phyloP scores from a whole-genome alignment of 31 red algal species.

The Odonthalia washingtoniensis region DNA sequence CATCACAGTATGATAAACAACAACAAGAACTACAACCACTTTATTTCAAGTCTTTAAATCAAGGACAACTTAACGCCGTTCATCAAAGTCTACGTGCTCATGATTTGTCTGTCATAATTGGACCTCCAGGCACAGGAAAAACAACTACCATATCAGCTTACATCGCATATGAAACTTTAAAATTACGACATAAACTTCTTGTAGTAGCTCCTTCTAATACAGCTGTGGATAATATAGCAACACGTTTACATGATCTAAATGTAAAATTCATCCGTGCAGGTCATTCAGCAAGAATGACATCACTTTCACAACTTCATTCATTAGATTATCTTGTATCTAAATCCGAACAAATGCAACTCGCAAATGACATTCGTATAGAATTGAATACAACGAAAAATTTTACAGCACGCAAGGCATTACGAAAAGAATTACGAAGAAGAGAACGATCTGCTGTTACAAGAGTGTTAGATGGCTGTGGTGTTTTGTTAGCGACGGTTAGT shows the following conservation, averaged over 20 bases:
- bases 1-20: no score
- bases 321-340: constrained; percentile 20
- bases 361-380: constrained; percentile 49
- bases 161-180: not conserved
- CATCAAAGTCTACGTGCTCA: constrained; percentile 4
- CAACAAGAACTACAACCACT: no score
- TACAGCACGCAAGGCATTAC: constrained; percentile 19
- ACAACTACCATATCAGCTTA: constrained; percentile 43
- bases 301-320: not conserved
- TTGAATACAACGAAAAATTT: constrained; percentile 13
- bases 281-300: constrained; percentile 61
- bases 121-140: constrained; percentile 85
- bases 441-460: constrained; percentile 21
- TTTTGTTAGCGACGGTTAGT: constrained; percentile 56
- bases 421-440: constrained; percentile 38
- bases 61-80: constrained; percentile 20
- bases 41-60: constrained; percentile 17
- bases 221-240: constrained; percentile 65
- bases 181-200: constrained; percentile 25
- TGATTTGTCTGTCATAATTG: constrained; percentile 66
- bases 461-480: constrained; percentile 18
- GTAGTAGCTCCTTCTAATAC: constrained; percentile 74
- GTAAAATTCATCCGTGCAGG: constrained; percentile 25
- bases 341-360: constrained; percentile 38
- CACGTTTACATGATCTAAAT: constrained; percentile 4